These are phyloP conservation scores for Erysimum cheiri DNA, from an alignment of 441 rosid species.

Conservation along the genomic window DNA sequence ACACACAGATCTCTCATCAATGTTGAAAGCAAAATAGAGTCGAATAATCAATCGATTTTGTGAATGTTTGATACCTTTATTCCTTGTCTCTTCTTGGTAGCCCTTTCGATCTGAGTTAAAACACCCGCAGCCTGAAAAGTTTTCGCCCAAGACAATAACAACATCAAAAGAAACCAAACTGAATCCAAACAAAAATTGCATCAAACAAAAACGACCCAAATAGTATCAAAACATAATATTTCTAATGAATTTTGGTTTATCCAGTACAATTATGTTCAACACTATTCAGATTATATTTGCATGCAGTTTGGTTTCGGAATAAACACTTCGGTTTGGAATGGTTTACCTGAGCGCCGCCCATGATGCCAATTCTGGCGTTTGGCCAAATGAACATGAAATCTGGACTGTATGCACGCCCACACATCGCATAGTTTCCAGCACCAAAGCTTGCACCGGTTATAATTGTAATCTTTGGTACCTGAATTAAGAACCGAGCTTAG, in stretches of 20 bases:
- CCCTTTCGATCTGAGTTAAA: constrained; percentile 83
- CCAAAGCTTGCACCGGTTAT: constrained; percentile 97
- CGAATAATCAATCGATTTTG: neutral
- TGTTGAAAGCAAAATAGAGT: neutral
- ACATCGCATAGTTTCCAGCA: constrained; percentile 99
- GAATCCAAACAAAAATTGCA: neutral
- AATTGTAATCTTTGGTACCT: constrained; percentile 93
- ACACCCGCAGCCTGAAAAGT: constrained; percentile 89
- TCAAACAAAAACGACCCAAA: neutral
- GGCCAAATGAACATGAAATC: constrained; percentile 96
- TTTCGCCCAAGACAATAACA: constrained; percentile 1
- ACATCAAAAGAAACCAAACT: constrained; percentile 5
- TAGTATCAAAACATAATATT: neutral
- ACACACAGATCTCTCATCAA: neutral
- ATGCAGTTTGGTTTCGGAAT: constrained; percentile 3
- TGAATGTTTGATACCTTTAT: constrained; percentile 40
- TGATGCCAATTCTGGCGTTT: constrained; percentile 88
- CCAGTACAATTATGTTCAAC: neutral
- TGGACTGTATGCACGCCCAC: constrained; percentile 96
- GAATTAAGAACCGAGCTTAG: constrained; percentile 30
- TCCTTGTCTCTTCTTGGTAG: constrained; percentile 87
- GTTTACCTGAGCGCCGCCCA: constrained; percentile 97
- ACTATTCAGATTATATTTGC: neutral
- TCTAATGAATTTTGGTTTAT: neutral
- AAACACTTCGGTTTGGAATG: constrained; percentile 12